phyloP scores from a whole-genome alignment of 164 flowering plant species.

The Tetracentron sinense region DNA sequence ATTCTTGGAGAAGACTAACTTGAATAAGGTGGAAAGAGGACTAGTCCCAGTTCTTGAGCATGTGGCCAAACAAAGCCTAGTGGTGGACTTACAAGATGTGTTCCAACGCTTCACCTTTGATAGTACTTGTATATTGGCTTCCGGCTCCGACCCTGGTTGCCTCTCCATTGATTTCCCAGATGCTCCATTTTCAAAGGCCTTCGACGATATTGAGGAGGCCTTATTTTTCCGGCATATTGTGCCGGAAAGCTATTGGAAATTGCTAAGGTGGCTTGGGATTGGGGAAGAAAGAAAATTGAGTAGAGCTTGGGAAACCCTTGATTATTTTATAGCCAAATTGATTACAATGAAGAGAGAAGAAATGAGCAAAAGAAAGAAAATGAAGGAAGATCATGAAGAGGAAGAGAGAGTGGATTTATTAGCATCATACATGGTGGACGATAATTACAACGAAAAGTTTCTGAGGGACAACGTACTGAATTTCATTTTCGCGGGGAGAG shows the following conservation, averaged over 20 bases:
- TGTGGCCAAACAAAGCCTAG: slow-evolving; percentile 2
- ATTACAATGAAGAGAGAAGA: slow-evolving; percentile 22
- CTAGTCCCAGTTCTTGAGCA: slow-evolving; percentile 23
- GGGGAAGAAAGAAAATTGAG: slow-evolving; percentile 37
- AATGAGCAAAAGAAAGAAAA: not conserved
- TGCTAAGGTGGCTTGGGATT: slow-evolving; percentile 32
- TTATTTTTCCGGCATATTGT: slow-evolving; percentile 22
- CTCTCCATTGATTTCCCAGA: slow-evolving; percentile 22
- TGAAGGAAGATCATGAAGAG: not conserved
- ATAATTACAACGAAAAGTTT: slow-evolving; percentile 21
- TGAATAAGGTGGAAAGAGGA: slow-evolving; percentile 21
- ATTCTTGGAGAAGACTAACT: slow-evolving; percentile 12
- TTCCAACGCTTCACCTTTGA: slow-evolving; percentile 25
- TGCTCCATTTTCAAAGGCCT: slow-evolving; percentile 25
- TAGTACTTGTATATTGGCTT: slow-evolving; percentile 15
- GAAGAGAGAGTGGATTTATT: slow-evolving; percentile 18
- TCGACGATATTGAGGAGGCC: slow-evolving; percentile 28
- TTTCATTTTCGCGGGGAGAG: slow-evolving; percentile 50
- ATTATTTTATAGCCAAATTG: slow-evolving; percentile 17
- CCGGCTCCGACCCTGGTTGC: slow-evolving; percentile 23
- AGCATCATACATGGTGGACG: slow-evolving; percentile 9
- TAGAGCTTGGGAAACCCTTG: slow-evolving; percentile 24
- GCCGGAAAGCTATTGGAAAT: slow-evolving; percentile 36
- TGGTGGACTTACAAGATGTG: slow-evolving; percentile 23
- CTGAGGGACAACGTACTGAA: slow-evolving; percentile 41